Conservation (phyloP, 129 eudicot genomes). For the Centaurea solstitialis region DNA sequence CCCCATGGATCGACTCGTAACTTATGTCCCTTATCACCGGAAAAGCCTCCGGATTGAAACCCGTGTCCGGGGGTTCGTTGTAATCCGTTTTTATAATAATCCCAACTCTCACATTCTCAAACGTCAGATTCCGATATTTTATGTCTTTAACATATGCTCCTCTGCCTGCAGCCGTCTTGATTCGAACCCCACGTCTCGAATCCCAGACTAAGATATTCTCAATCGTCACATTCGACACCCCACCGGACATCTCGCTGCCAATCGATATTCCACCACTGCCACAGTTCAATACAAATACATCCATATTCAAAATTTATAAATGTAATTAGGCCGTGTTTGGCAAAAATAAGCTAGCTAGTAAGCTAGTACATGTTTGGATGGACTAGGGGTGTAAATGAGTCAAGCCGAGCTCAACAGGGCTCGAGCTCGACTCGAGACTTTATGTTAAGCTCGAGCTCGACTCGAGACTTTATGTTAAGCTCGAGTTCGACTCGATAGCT, state of each 20-base stretch:
- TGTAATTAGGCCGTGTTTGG: too few relatives aligned
- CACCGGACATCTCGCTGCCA: conserved; percentile 95
- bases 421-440: too few relatives aligned
- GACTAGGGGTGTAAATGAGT: too few relatives aligned
- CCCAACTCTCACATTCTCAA: conserved; percentile 63
- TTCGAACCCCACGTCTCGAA: conserved; percentile 72
- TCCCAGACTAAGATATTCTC: conserved; percentile 73
- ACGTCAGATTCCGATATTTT: conserved; percentile 48
- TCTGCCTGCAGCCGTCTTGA: conserved; percentile 73
- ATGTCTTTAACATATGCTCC: conserved; percentile 64
- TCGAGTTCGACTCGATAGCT: too few relatives aligned
- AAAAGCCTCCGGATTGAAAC: conserved; percentile 52
- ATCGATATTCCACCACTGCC: not conserved
- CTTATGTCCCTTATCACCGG: conserved; percentile 57
- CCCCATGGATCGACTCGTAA: conserved; percentile 60
- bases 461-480: too few relatives aligned
- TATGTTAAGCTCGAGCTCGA: too few relatives aligned
- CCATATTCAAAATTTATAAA: not conserved
- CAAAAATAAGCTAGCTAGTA: too few relatives aligned
- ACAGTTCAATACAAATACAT: not conserved
- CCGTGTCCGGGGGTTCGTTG: conserved; percentile 66
- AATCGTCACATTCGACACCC: conserved; percentile 68
- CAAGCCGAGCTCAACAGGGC: too few relatives aligned
- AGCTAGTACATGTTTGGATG: too few relatives aligned
- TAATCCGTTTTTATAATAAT: conserved; percentile 56